phyloP scores from a whole-genome alignment of 768 basidiomycete genomes.

The Aureoboletus auriporus region DNA sequence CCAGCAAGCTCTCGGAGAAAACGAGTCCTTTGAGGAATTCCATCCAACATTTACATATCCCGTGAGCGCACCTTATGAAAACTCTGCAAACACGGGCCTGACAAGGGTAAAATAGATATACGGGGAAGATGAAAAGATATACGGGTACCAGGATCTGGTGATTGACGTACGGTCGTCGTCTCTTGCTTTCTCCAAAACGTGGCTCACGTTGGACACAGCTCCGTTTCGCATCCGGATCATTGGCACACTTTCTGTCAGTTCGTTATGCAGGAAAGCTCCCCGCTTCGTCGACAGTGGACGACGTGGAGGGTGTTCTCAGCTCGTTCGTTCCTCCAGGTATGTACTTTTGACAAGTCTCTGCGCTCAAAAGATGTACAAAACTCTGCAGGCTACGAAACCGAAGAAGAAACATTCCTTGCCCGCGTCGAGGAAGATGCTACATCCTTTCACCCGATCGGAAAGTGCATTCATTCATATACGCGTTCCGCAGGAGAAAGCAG shows the following conservation, averaged over 20 bases:
- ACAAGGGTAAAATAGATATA: constrained; percentile 58
- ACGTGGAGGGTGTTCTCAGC: constrained; percentile 74
- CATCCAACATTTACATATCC: constrained; percentile 94
- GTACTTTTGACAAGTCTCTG: not conserved
- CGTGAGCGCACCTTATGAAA: constrained; percentile 40
- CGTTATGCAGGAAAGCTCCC: constrained; percentile 63
- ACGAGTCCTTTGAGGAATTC: constrained; percentile 65
- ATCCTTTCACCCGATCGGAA: constrained; percentile 73
- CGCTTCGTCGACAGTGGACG: constrained; percentile 71
- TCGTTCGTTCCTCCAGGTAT: constrained; percentile 75
- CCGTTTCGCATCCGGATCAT: constrained; percentile 82
- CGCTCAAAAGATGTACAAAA: not conserved
- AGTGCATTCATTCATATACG: constrained; percentile 72
- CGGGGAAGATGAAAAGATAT: constrained; percentile 94
- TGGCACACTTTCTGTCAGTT: constrained; percentile 71
- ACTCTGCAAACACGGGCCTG: constrained; percentile 1
- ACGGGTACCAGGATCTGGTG: constrained; percentile 81
- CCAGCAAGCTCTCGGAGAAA: constrained; percentile 48
- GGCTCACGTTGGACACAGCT: constrained; percentile 43
- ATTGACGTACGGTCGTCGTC: constrained; percentile 64
- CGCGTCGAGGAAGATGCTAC: constrained; percentile 76
- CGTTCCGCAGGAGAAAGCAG: constrained; percentile 54
- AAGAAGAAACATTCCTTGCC: constrained; percentile 60
- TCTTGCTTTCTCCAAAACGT: not conserved
- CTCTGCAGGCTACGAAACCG: constrained; percentile 61